These are phyloP conservation scores for Xerocomellus amylosporus DNA, from an alignment of 768 basidiomycete species.

Conservation along the genomic window DNA sequence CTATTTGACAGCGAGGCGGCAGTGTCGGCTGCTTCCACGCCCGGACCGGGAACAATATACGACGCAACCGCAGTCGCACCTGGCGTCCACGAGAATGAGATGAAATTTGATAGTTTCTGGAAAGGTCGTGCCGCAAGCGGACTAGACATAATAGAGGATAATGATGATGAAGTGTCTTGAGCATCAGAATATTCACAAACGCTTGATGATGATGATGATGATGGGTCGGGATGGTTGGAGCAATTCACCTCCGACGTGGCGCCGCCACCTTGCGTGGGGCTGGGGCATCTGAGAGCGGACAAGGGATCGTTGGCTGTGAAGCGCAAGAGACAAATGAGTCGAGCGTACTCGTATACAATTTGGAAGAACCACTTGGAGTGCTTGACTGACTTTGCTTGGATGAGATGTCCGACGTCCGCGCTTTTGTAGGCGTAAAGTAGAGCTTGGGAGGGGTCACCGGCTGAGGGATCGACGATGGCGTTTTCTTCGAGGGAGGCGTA, in stretches of 20 bases:
- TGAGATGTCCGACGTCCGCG: slow-evolving; percentile 38
- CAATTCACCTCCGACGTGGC: slow-evolving; percentile 32
- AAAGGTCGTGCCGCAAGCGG: slow-evolving; percentile 58
- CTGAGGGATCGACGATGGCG: slow-evolving; percentile 63
- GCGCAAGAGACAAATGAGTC: slow-evolving; percentile 45
- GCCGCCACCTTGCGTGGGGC: slow-evolving; percentile 25
- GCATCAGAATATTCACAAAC: slow-evolving; percentile 26
- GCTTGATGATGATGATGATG: slow-evolving; percentile 12
- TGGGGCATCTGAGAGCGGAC: slow-evolving; percentile 40
- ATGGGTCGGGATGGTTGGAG: slow-evolving; percentile 17
- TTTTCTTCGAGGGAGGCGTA: slow-evolving; percentile 53
- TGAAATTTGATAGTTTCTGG: slow-evolving; percentile 58
- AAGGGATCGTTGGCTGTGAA: slow-evolving; percentile 33
- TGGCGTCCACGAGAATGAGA: slow-evolving; percentile 53
- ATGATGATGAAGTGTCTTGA: slow-evolving; percentile 38
- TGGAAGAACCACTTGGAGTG: slow-evolving; percentile 56
- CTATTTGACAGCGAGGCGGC: slow-evolving; percentile 6
- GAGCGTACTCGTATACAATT: slow-evolving; percentile 54
- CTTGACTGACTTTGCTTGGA: slow-evolving; percentile 24
- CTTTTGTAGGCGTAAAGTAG: slow-evolving; percentile 28
- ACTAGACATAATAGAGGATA: slow-evolving; percentile 49
- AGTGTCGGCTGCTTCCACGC: slow-evolving; percentile 9
- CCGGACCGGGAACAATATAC: slow-evolving; percentile 18
- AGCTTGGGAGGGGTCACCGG: slow-evolving; percentile 42
- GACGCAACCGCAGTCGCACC: slow-evolving; percentile 34